Evolutionary conservation across 345 rosid genomes (phyloP).

Genomic region (Eucalyptus pauciflora): DNA sequence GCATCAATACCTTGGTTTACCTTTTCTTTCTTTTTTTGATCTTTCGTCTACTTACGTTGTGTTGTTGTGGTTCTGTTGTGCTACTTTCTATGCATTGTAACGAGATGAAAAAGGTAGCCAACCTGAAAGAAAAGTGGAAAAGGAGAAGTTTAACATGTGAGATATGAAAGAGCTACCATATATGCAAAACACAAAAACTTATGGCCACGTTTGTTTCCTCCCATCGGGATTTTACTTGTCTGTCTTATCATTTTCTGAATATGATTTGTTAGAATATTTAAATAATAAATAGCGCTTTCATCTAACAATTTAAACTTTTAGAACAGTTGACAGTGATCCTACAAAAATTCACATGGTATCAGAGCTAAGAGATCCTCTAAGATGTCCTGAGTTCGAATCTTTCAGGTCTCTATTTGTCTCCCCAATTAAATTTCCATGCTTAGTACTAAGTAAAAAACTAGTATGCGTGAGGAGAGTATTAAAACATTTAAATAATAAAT

Average conservation of each 20-base stretch:
- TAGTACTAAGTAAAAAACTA: no score
- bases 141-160: background rate
- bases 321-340: no score
- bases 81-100: background rate
- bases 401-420: no score
- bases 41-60: background rate
- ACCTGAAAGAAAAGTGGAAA: background rate
- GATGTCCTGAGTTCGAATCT: no score
- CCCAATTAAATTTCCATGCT: no score
- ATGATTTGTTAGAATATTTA: background rate
- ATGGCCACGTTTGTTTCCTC: background rate
- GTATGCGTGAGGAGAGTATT: no score
- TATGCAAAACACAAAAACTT: background rate
- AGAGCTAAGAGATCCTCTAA: no score
- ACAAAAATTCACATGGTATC: no score
- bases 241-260: background rate
- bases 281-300: no score
- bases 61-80: background rate
- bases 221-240: background rate
- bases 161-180: background rate
- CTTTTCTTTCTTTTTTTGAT: background rate
- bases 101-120: background rate
- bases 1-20: background rate
- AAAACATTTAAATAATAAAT: no score
- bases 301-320: no score